Evolutionary conservation across 805 yeast genomes (phyloP), one percentile per base, ranked within the genome.

Genomic region (Ogataea naganishii): DNA sequence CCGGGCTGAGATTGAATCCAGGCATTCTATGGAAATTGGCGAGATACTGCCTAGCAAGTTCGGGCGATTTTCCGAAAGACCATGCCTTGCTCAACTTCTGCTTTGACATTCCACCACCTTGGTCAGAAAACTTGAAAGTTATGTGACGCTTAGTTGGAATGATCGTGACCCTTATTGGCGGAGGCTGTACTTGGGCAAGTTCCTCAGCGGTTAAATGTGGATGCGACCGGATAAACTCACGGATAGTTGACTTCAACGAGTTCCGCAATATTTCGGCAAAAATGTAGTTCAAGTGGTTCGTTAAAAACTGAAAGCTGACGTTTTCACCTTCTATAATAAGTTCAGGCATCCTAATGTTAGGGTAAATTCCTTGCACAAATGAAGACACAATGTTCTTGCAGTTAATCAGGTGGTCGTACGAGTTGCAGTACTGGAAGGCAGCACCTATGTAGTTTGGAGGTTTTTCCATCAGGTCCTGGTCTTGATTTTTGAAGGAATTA

Each of bases 261-360:
- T 92, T 89, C 39, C 96, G 67, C 34, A 92, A 57, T 21, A 89
- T 77, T 53, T 89, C 97, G 14, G 95, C 92, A 30, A 88, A 62
- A 23, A 89, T 63, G 51, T 84, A 89, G 44, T 82, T 86, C 40
- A 92, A 61, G 58, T 89, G 97, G 4, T 86, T 77, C 8, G 80
- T 77, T 62, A 92, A 68, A 49, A 86, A 89, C 27, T 86, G 92
- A 52, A 92, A 84, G 12, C 65, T 65, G 15, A 78, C 62, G 34
- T 75, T 73, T 14, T 77, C 78, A 3, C 95, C 96, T 35, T 80
- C 81, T n/a, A 88, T 69, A 4, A 69, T 62, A 26, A 89, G 51
- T 32, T 76, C 75, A 0, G 98, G 97, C 69, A 85, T 62, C 23
- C 59, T 58, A 10, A 72, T 60, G 21, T 63, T 62, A 2, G 80